These are phyloP conservation scores for Blumeria hordei DNA, from an alignment of 2,329 filamentous ascomycete genomes.

Conservation along the genomic window DNA sequence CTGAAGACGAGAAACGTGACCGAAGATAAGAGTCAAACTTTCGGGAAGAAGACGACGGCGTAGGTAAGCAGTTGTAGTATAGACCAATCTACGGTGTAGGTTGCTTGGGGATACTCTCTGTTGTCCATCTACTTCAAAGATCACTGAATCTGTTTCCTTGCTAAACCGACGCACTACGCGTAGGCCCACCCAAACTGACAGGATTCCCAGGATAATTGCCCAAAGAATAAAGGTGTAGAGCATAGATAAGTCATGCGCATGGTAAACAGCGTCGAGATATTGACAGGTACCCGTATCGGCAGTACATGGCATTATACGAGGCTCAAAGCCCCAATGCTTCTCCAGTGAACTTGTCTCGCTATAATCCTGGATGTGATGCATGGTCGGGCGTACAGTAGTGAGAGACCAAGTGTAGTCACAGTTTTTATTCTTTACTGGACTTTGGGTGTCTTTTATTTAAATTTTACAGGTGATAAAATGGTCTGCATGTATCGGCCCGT, in stretches of 20 bases:
- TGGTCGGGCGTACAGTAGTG: neutral
- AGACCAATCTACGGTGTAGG: conserved; percentile 1
- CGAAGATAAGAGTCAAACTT: conserved; percentile 31
- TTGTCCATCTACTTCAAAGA: conserved; percentile 2
- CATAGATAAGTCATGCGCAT: conserved; percentile 27
- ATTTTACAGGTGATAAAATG: too few species aligned
- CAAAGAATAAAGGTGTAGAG: conserved; percentile 31
- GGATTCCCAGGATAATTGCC: conserved; percentile 22
- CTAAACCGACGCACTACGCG: conserved; percentile 20
- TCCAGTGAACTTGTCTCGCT: neutral
- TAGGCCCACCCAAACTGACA: conserved; percentile 3
- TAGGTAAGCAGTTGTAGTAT: neutral
- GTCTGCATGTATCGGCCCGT: too few species aligned
- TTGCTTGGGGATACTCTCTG: conserved; percentile 4
- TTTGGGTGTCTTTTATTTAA: too few species aligned
- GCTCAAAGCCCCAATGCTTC: neutral
- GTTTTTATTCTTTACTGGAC: too few species aligned
- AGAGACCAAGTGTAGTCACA: too few species aligned
- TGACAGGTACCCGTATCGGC: conserved; percentile 31
- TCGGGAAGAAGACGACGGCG: conserved; percentile 33
- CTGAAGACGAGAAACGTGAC: conserved; percentile 43
- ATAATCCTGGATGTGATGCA: conserved; percentile 1
- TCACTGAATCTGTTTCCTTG: conserved; percentile 11
- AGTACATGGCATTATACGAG: conserved; percentile 18
- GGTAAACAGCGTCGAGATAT: conserved; percentile 31